Evolutionary conservation across 208 protist genomes (phyloP).

Genomic region (Histomonas meleagridis): DNA sequence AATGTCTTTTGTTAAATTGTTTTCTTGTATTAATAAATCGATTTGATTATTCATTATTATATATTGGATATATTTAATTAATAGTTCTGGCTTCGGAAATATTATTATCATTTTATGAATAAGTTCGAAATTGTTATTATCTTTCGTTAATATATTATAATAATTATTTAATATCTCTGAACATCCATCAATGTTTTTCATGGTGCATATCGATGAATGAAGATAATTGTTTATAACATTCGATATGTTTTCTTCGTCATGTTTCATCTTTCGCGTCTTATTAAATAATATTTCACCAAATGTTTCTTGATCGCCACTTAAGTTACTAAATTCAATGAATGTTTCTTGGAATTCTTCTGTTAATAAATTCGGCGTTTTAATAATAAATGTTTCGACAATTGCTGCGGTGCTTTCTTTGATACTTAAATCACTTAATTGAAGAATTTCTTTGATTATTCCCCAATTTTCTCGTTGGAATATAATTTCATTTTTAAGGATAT

Average conservation of each 20-base stretch:
- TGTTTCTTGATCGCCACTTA: background rate
- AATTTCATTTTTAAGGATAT: too few relatives aligned
- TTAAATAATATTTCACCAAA: background rate
- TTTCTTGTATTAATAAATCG: background rate
- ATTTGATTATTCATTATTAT: background rate
- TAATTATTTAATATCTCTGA: background rate
- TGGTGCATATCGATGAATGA: background rate
- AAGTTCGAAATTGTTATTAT: background rate
- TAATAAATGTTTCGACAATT: background rate
- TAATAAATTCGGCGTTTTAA: too few relatives aligned
- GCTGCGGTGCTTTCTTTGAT: too few relatives aligned
- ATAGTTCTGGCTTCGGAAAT: background rate
- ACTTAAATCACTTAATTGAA: too few relatives aligned
- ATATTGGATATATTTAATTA: constrained; percentile 1
- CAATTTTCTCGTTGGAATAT: too few relatives aligned
- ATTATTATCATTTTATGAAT: background rate
- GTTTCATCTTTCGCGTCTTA: background rate
- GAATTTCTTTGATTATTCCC: too few relatives aligned
- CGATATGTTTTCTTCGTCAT: background rate
- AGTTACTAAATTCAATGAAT: background rate
- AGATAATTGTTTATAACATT: background rate
- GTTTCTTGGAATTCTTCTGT: background rate
- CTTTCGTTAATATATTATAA: background rate
- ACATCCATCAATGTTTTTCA: background rate
- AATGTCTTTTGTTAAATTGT: background rate